Conservation (phyloP, 257 asterid genomes). For the Nicotiana tomentosiformis region DNA sequence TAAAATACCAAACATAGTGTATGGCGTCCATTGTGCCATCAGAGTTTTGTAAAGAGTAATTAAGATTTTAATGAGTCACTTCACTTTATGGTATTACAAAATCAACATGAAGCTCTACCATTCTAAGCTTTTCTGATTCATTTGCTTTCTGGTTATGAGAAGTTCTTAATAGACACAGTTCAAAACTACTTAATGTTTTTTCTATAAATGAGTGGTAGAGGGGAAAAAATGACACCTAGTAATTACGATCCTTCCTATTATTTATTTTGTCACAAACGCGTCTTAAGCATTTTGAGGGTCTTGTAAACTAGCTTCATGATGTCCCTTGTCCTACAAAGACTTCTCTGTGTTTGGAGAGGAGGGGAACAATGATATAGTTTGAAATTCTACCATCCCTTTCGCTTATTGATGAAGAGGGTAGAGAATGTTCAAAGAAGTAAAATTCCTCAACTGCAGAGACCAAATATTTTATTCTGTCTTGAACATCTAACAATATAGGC, state of each 20-base stretch:
- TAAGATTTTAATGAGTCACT: background rate
- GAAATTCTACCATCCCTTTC: background rate
- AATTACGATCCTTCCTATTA: background rate
- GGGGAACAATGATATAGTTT: background rate
- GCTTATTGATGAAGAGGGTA: background rate
- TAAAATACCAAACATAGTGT: background rate
- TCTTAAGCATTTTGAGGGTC: background rate
- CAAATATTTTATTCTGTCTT: background rate
- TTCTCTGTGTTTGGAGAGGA: background rate
- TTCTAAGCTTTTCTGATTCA: background rate
- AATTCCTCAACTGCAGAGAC: background rate
- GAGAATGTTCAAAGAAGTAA: background rate
- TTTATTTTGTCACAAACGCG: background rate
- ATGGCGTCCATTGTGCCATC: background rate
- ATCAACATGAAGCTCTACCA: background rate
- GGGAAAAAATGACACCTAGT: background rate
- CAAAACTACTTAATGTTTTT: background rate
- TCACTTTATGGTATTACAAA: background rate
- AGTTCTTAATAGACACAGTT: background rate
- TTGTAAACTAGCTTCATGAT: background rate
- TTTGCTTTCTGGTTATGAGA: background rate
- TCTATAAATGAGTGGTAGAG: background rate
- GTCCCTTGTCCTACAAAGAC: background rate
- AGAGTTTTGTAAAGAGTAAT: background rate
- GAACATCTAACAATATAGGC: background rate